These are phyloP conservation scores for Cutaneotrichosporon sp. DNA, from an alignment of 1,284 basidiomycete species.

Conservation along the genomic window DNA sequence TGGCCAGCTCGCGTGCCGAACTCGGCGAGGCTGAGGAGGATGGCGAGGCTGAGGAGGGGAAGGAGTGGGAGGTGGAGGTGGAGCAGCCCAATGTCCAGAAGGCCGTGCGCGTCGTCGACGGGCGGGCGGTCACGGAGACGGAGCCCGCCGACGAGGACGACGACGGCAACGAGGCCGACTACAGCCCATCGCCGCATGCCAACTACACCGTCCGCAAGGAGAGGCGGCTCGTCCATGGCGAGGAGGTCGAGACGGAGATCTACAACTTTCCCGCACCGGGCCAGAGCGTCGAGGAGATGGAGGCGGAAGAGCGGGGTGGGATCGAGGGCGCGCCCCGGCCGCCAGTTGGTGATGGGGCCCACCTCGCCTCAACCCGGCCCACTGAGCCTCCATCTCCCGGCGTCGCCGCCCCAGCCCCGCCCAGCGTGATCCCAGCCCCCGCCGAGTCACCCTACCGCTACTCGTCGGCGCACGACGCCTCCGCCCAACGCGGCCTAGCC, in stretches of 20 bases:
- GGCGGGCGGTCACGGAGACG: not conserved
- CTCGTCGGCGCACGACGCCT: not conserved
- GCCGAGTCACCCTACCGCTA: not conserved
- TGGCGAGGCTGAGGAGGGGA: not conserved
- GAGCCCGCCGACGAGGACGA: not conserved
- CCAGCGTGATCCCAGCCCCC: no score
- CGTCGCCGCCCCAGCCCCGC: no score
- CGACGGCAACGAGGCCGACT: not conserved
- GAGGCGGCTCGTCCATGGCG: not conserved
- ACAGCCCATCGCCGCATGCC: not conserved
- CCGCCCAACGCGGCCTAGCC: not conserved
- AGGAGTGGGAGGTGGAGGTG: no score
- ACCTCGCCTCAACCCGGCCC: no score
- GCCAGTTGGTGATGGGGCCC: no score
- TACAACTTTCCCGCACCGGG: slow-evolving; percentile 2
- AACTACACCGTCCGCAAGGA: not conserved
- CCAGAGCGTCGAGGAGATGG: not conserved
- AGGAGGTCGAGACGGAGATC: not conserved
- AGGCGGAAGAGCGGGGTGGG: no score
- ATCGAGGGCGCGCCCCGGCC: not conserved
- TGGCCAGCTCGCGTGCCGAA: not conserved
- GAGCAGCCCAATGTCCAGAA: not conserved
- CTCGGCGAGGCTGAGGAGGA: no score
- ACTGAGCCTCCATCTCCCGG: no score
- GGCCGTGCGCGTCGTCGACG: not conserved